Evolutionary conservation across 139 green algal species (phyloP).

Genomic region (Pleodorina starrii): DNA sequence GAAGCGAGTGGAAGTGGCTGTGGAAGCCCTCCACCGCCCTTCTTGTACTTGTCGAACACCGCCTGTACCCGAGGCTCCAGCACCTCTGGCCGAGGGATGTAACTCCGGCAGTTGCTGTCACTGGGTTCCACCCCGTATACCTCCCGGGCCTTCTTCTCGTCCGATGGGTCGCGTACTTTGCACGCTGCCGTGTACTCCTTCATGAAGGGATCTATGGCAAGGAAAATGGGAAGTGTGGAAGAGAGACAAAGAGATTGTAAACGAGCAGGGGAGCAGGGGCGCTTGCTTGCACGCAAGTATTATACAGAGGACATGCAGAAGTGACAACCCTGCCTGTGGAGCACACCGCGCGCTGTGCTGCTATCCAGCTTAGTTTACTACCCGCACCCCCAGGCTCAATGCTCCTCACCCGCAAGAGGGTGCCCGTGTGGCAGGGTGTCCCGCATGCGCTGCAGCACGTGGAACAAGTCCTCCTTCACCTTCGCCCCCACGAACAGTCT

Average conservation of each 20-base stretch:
- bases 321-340: too few relatives aligned
- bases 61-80: background rate
- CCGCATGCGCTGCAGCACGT: background rate
- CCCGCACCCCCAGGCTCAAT: too few relatives aligned
- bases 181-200: background rate
- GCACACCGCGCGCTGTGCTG: too few relatives aligned
- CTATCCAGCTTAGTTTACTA: too few relatives aligned
- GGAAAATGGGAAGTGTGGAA: too few relatives aligned
- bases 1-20: background rate
- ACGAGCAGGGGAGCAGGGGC: too few relatives aligned
- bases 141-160: background rate
- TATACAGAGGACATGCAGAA: too few relatives aligned
- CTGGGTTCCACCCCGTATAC: background rate
- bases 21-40: constrained; percentile 17
- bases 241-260: too few relatives aligned
- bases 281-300: too few relatives aligned
- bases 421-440: background rate
- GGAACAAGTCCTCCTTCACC: constrained; percentile 2
- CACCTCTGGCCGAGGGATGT: background rate
- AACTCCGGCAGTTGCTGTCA: background rate
- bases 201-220: background rate
- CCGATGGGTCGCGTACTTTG: background rate
- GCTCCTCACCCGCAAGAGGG: background rate
- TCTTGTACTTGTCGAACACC: too few relatives aligned
- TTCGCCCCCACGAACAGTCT: background rate